A percentile compares a stretch with the other conserved stretches of the same genome.
Conservation (phyloP, 495 filamentous ascomycete species). For the Aspergillus nanangensis region DNA sequence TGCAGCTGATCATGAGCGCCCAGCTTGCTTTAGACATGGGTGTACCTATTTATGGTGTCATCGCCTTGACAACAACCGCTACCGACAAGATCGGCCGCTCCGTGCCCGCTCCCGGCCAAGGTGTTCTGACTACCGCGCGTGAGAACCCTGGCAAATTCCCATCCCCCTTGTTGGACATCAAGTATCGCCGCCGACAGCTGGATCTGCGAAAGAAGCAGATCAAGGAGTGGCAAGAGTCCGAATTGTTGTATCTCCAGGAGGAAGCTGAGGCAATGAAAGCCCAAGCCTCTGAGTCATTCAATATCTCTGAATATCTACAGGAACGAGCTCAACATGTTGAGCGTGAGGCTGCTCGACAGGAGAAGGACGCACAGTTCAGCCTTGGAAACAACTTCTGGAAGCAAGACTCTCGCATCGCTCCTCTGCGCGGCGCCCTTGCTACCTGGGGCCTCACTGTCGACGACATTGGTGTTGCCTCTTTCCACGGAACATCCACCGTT, state of each 20-base stretch:
- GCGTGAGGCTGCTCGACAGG: conserved; percentile 82
- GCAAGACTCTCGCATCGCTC: conserved; percentile 86
- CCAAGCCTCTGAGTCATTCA: conserved; percentile 59
- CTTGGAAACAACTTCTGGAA: conserved; percentile 99
- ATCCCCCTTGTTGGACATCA: conserved; percentile 91
- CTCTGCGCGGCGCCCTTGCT: conserved; percentile 87
- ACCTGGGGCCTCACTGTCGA: conserved; percentile 98
- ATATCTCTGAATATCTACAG: conserved; percentile 78
- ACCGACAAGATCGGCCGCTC: conserved; percentile 99
- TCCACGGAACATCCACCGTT: conserved; percentile 97
- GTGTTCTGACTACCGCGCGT: conserved; percentile 94
- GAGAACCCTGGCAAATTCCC: conserved; percentile 89
- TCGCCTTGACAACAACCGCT: conserved; percentile 93
- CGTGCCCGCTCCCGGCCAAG: conserved; percentile 92
- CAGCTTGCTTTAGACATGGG: conserved; percentile 97
- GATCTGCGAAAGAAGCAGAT: conserved; percentile 88
- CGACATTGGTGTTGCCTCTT: conserved; percentile 89
- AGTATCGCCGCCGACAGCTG: conserved; percentile 92
- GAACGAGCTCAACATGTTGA: conserved; percentile 84
- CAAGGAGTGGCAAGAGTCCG: conserved; percentile 91
- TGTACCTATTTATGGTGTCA: conserved; percentile 92
- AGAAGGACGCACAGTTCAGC: conserved; percentile 84
- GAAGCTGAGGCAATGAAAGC: conserved; percentile 89
- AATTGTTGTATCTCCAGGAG: conserved; percentile 87
- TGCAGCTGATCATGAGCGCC: conserved; percentile 98